Evolutionary conservation across 768 basidiomycete species (phyloP), one percentile per base, ranked within the genome.

Genomic region (Termitomyces titanicus): DNA sequence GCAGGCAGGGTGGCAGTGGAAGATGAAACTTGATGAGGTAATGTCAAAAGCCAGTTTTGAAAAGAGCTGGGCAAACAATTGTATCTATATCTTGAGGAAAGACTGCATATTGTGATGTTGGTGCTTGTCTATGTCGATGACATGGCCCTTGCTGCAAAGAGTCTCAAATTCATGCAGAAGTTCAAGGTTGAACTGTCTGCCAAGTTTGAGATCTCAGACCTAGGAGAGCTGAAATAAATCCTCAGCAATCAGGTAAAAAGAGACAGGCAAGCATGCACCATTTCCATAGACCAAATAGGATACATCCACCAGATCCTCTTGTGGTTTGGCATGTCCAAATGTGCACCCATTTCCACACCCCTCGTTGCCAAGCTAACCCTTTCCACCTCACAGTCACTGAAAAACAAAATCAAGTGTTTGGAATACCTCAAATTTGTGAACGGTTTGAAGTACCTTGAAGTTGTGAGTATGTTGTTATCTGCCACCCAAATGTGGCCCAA

Each of bases 11-110:
- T n/a, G n/a, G n/a, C n/a, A n/a, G n/a, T n/a, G n/a, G n/a, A n/a
- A n/a, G n/a, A n/a, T n/a, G n/a, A n/a, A 54, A 10, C 34, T 50
- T 5, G 25, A 50, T 39, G 49, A 50, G 37, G 18, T 37, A 7
- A 48, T 48, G 33, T 35, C 6, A 4, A 48, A 48, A 24, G 47
- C 47, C 35, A 15, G 47, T 1, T 24, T 48, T 24, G n/a, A n/a
- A n/a, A n/a, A n/a, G n/a, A n/a, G n/a, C n/a, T n/a, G n/a, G n/a
- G n/a, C n/a, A n/a, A n/a, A 47, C 18, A 29, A 40, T 18, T 52
- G 51, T 40, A 39, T 52, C 40, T 54, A 54, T 12, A 47, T 54
- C 38, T 15, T 51, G n/a, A n/a, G n/a, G 8, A 51, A 51, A 8
- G 17, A 51, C 20, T 25, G 49, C 9, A 4, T 8, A 40, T 38